Evolutionary conservation across 305 asterid genomes (phyloP).

Genomic region (Solanum hybrid): DNA sequence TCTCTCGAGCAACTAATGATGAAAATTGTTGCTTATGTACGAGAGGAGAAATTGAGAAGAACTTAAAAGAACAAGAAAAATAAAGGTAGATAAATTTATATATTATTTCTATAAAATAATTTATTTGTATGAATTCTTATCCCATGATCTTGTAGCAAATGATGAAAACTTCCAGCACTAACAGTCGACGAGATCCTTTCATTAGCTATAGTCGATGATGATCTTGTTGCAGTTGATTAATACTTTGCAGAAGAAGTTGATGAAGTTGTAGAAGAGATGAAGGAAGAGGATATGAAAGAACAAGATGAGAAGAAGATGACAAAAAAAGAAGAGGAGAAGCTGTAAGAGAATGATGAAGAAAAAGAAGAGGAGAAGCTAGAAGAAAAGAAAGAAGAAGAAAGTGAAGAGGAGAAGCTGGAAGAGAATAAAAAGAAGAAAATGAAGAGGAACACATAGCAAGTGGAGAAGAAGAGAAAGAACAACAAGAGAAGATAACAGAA

Average conservation of each 20-base stretch:
- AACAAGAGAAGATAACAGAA: not conserved
- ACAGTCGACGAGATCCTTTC: not conserved
- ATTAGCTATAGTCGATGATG: not conserved
- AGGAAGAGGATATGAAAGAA: not conserved
- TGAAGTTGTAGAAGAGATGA: not conserved
- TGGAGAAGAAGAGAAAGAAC: not conserved
- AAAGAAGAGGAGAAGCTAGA: too few relatives aligned
- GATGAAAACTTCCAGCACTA: not conserved
- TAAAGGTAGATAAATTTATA: too few relatives aligned
- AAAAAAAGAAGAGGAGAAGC: too few relatives aligned
- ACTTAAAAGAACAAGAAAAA: too few relatives aligned
- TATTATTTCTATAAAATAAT: too few relatives aligned
- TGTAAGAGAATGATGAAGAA: too few relatives aligned
- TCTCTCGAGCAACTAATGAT: too few relatives aligned
- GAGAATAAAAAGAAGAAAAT: not conserved
- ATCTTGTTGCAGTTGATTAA: not conserved
- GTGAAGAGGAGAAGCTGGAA: not conserved
- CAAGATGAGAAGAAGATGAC: not conserved
- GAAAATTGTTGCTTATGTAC: too few relatives aligned
- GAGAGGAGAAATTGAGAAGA: too few relatives aligned
- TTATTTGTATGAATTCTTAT: too few relatives aligned
- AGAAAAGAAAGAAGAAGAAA: too few relatives aligned
- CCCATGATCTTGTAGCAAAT: too few relatives aligned
- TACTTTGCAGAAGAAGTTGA: not conserved
- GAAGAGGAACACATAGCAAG: not conserved